phyloP scores from a whole-genome alignment of 352 stramenopile species.

The Phytopythium helicoides region DNA sequence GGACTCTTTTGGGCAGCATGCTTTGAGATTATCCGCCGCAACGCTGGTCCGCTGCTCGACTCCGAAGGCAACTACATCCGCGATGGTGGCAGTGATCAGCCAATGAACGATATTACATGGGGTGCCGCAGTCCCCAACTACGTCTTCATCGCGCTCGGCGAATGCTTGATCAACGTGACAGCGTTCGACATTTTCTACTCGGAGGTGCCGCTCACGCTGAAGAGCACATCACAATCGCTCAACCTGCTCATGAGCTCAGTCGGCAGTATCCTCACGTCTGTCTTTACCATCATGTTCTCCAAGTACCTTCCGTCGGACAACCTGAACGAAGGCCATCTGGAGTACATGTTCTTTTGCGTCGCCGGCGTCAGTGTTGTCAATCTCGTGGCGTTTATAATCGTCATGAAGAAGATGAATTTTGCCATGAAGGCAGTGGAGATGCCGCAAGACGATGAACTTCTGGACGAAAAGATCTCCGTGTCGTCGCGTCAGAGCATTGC shows the following conservation, averaged over 20 bases:
- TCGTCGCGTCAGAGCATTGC: constrained; percentile 19
- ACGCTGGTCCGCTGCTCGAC: constrained; percentile 33
- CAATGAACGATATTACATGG: constrained; percentile 67
- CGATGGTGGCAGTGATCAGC: constrained; percentile 35
- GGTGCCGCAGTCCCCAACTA: constrained; percentile 48
- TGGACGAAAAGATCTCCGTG: constrained; percentile 18
- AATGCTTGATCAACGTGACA: constrained; percentile 67
- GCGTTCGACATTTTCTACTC: constrained; percentile 63
- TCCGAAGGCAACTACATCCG: constrained; percentile 29
- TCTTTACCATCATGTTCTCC: constrained; percentile 67
- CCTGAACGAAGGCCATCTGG: constrained; percentile 59
- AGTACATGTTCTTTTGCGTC: constrained; percentile 74
- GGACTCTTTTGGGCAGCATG: constrained; percentile 37
- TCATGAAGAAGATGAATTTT: constrained; percentile 65
- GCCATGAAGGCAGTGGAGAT: constrained; percentile 24
- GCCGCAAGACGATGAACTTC: constrained; percentile 4
- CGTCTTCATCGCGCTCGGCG: constrained; percentile 48
- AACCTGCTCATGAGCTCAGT: constrained; percentile 62
- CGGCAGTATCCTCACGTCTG: constrained; percentile 52
- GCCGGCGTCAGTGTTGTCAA: constrained; percentile 48
- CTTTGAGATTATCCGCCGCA: constrained; percentile 56
- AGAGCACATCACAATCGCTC: constrained; percentile 52
- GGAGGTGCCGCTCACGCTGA: constrained; percentile 47
- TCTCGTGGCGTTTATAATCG: constrained; percentile 40
- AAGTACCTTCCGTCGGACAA: constrained; percentile 44